phyloP scores from a whole-genome alignment of 2,329 filamentous ascomycete species.

The Gremmenia infestans region DNA sequence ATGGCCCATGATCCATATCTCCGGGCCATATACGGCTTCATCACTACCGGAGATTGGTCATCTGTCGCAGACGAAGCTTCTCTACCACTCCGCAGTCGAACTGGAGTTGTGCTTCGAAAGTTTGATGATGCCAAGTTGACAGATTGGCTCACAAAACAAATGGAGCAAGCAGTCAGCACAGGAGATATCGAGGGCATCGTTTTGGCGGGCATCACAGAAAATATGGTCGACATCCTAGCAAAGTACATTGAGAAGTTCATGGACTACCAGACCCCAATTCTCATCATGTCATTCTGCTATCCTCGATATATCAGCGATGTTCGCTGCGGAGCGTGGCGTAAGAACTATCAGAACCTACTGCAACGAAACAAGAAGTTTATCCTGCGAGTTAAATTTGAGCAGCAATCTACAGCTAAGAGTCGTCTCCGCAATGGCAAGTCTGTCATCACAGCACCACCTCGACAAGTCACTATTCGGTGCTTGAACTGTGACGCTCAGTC shows the following conservation, averaged over 20 bases:
- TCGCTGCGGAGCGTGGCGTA: conserved; percentile 70
- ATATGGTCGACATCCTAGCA: conserved; percentile 68
- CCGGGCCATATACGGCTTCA: conserved; percentile 71
- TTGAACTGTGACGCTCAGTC: conserved; percentile 67
- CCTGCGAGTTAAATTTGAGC: conserved; percentile 56
- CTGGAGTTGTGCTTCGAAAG: conserved; percentile 66
- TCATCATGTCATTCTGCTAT: conserved; percentile 68
- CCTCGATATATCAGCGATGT: conserved; percentile 74
- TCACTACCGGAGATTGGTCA: conserved; percentile 72
- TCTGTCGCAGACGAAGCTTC: conserved; percentile 68
- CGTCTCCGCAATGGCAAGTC: conserved; percentile 56
- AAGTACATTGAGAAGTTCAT: conserved; percentile 70
- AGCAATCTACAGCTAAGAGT: conserved; percentile 60
- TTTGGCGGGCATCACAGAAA: conserved; percentile 70
- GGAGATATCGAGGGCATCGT: conserved; percentile 76
- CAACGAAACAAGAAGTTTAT: conserved; percentile 70
- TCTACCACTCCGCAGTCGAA: conserved; percentile 68
- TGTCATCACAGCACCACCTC: conserved; percentile 58
- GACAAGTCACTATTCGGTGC: conserved; percentile 71
- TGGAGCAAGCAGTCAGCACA: conserved; percentile 53
- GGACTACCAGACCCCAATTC: conserved; percentile 73
- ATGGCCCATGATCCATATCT: conserved; percentile 71
- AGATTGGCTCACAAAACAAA: conserved; percentile 63
- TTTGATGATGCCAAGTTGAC: conserved; percentile 58
- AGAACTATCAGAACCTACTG: conserved; percentile 64